phyloP scores from a whole-genome alignment of 179 eudicot genomes.

The Gypsophila paniculata region DNA sequence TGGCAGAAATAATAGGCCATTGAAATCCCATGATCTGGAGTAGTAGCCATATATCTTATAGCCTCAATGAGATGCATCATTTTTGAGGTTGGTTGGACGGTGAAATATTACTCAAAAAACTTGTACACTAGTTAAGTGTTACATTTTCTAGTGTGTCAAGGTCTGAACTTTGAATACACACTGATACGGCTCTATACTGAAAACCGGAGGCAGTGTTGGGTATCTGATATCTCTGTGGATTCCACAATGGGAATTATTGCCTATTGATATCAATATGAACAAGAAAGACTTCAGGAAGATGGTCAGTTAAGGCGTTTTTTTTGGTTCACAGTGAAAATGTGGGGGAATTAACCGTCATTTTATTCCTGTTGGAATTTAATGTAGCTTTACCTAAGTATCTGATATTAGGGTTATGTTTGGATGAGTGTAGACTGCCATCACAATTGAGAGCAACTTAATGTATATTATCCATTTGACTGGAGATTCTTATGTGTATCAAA shows the following conservation, averaged over 20 bases:
- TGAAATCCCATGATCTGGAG: neutral
- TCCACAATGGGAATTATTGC: neutral
- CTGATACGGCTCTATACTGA: neutral
- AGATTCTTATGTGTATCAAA: neutral
- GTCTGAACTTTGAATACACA: neutral
- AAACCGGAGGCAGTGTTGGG: neutral
- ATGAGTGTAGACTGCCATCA: too few relatives aligned
- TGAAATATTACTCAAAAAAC: neutral
- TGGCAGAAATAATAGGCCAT: constrained; percentile 1
- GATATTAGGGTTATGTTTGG: neutral
- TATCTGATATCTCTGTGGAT: neutral
- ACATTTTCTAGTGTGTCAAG: neutral
- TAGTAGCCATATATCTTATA: neutral
- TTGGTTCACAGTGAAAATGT: neutral
- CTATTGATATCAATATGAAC: neutral
- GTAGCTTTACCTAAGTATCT: neutral
- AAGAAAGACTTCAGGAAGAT: neutral
- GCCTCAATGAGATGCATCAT: neutral
- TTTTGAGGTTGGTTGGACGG: neutral
- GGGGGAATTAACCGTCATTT: neutral
- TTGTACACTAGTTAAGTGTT: neutral
- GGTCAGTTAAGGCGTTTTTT: neutral
- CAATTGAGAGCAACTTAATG: neutral
- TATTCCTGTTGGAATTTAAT: neutral
- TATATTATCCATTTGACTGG: neutral